Evolutionary conservation across 352 stramenopile species (phyloP).

Genomic region (Phytophthora litchii): DNA sequence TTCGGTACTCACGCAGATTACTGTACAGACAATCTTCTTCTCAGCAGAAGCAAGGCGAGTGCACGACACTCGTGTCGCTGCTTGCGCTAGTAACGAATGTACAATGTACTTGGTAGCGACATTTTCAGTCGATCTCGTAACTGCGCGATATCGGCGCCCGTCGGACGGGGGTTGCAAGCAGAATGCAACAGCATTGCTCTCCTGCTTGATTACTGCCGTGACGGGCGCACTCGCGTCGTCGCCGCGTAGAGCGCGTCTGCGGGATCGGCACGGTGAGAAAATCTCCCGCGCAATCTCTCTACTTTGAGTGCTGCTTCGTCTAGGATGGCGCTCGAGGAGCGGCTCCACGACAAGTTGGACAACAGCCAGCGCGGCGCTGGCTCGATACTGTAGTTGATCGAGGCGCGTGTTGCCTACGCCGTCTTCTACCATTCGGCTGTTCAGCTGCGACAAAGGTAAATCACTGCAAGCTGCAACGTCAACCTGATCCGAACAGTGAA

Average conservation of each 20-base stretch:
- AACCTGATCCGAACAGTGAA: background rate
- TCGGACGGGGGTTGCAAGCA: background rate
- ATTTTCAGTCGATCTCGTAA: slow-evolving; percentile 8
- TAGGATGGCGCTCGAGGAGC: slow-evolving; percentile 11
- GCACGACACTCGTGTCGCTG: background rate
- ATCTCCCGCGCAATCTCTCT: slow-evolving; percentile 1
- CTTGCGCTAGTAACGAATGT: slow-evolving; percentile 18
- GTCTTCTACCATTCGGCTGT: slow-evolving; percentile 9
- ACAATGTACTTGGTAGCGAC: slow-evolving; percentile 2
- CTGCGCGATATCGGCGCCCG: slow-evolving; percentile 8
- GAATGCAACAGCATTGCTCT: background rate
- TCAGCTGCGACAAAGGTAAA: background rate
- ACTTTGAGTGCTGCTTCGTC: slow-evolving; percentile 26
- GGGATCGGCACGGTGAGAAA: slow-evolving; percentile 30
- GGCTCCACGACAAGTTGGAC: slow-evolving; percentile 4
- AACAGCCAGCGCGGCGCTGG: slow-evolving; percentile 7
- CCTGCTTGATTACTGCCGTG: slow-evolving; percentile 8
- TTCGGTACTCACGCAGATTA: no score
- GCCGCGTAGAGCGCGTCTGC: background rate
- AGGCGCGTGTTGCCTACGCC: background rate
- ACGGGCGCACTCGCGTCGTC: slow-evolving; percentile 12
- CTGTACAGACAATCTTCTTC: no score
- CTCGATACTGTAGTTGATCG: slow-evolving; percentile 8
- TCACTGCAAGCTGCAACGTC: background rate
- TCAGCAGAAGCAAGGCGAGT: background rate